Percentiles rank a stretch among this genome's conserved stretches.
phyloP scores from a whole-genome alignment of 768 basidiomycete species.

The Phanerodontia chrysosporium region DNA sequence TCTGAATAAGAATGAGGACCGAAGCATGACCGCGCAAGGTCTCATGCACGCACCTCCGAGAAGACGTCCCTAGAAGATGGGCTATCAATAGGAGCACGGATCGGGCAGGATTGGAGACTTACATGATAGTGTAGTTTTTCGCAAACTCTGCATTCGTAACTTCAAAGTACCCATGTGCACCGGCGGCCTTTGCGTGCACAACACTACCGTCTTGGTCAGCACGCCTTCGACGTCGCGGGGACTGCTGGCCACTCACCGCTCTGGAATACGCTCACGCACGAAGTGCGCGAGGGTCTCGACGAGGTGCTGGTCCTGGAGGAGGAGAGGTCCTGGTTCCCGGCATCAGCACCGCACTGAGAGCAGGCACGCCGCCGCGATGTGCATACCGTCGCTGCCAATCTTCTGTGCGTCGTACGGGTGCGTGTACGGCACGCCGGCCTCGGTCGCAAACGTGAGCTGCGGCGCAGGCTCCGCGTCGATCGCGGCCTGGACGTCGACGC shows the following conservation, averaged over 20 bases:
- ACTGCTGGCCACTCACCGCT: conserved; percentile 13
- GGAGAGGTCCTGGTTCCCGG: conserved; percentile 14
- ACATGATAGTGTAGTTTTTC: conserved; percentile 32
- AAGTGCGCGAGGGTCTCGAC: conserved; percentile 21
- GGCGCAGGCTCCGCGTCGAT: conserved; percentile 17
- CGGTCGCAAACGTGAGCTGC: conserved; percentile 17
- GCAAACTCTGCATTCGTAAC: conserved; percentile 43
- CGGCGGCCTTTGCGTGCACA: conserved; percentile 35
- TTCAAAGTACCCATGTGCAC: conserved; percentile 51
- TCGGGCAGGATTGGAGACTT: conserved; percentile 5
- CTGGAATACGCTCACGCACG: conserved; percentile 26
- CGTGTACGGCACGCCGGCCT: conserved; percentile 20
- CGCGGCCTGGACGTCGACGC: conserved; percentile 14
- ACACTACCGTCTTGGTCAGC: conserved; percentile 12
- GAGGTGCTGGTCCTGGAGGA: conserved; percentile 22
- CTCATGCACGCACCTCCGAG: conserved; percentile 22
- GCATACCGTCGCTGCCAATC: conserved; percentile 21
- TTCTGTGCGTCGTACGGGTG: conserved; percentile 21
- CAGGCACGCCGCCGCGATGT: no score
- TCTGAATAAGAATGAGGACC: not conserved
- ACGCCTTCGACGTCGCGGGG: not conserved
- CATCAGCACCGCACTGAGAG: no score
- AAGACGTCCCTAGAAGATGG: conserved; percentile 29
- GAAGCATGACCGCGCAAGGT: not conserved
- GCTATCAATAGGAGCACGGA: conserved; percentile 16